A percentile compares a stretch with the other conserved stretches of the same genome.
Evolutionary conservation across 2,329 filamentous ascomycete species (phyloP).

Genomic region (Trichocomaceae sp.): DNA sequence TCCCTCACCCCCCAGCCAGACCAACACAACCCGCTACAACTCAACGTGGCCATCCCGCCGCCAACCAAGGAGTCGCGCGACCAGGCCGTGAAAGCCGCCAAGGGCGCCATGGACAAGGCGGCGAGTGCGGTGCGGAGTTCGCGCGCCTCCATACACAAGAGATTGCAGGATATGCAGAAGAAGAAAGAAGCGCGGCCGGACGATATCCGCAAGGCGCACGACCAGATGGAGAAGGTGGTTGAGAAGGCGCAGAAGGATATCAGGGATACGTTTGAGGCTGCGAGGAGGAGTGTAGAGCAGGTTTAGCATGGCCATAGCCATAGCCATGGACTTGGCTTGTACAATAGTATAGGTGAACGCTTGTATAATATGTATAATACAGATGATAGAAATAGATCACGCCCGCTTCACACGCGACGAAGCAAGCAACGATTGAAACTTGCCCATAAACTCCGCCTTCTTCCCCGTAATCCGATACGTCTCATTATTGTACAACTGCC

Average conservation of each 20-base stretch:
- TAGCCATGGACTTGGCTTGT: no score
- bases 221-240: slow-evolving; percentile 43
- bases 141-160: slow-evolving; percentile 40
- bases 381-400: neutral
- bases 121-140: slow-evolving; percentile 35
- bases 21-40: slow-evolving; percentile 38
- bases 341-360: neutral
- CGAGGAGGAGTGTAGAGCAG: slow-evolving; percentile 34
- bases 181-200: slow-evolving; percentile 40
- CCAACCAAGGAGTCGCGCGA: slow-evolving; percentile 42
- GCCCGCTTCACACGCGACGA: slow-evolving; percentile 23
- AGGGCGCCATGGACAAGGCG: slow-evolving; percentile 40
- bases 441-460: slow-evolving; percentile 30
- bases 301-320: no score
- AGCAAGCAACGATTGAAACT: slow-evolving; percentile 32
- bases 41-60: slow-evolving; percentile 42
- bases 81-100: slow-evolving; percentile 34
- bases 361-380: slow-evolving; percentile 20
- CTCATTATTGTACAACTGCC: slow-evolving; percentile 35
- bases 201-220: slow-evolving; percentile 41
- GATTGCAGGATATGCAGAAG: slow-evolving; percentile 39
- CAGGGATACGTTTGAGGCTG: slow-evolving; percentile 40
- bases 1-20: slow-evolving; percentile 40
- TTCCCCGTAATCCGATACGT: slow-evolving; percentile 35
- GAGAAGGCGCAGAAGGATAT: slow-evolving; percentile 43